Evolutionary conservation across 2,329 filamentous ascomycete genomes (phyloP), one percentile per base, ranked within the genome.

Genomic region (Paraphoma chrysanthemicola): DNA sequence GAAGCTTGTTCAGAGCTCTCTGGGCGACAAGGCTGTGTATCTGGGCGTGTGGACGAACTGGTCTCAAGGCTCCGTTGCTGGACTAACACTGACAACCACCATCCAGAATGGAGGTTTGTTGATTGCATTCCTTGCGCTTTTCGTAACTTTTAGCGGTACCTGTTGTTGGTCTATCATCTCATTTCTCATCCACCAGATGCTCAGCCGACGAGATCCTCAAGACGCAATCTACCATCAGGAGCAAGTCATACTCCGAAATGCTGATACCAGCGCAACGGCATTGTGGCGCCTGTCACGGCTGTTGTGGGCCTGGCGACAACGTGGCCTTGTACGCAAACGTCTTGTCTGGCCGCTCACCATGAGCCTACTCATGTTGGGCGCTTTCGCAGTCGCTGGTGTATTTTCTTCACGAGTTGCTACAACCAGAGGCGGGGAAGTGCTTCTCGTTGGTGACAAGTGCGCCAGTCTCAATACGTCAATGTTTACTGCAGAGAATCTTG

Each of bases 21-120:
- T 39, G 41, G 6, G 16, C 14, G 18, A 47, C 28, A 30, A 47
- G 28, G 16, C 16, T 42, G 51, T 76, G 4, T 56, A 71, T 44
- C 48, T 66, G 8, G 74, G 73, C 10, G n/a, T 68, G 23, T 76
- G 75, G 75, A 74, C 60, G 1, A 69, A 77, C 49, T 75, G 68
- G 69, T 70, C 68, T n/a, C 50, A 59, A 12, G 73, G 75, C 2
- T 44, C 42, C 2, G 50, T 74, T 12, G 30, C 57, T 3, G 74
- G 75, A 1, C 18, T 57, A 3, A 77, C 74, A 0, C 44, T 76
- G 12, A 77, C 74, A 0, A 55, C 75, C 1, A 60, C 46, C 0
- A 64, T 53, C 1, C 42, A 48, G 1, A 57, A 70, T 43, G 75
- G 67, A 5, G 66, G 56, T 16, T 44, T 76, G 3, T 56, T 76